A percentile compares a stretch with the other conserved stretches of the same genome.
Evolutionary conservation across 345 rosid genomes (phyloP).

Genomic region (Rhizophora mangle): DNA sequence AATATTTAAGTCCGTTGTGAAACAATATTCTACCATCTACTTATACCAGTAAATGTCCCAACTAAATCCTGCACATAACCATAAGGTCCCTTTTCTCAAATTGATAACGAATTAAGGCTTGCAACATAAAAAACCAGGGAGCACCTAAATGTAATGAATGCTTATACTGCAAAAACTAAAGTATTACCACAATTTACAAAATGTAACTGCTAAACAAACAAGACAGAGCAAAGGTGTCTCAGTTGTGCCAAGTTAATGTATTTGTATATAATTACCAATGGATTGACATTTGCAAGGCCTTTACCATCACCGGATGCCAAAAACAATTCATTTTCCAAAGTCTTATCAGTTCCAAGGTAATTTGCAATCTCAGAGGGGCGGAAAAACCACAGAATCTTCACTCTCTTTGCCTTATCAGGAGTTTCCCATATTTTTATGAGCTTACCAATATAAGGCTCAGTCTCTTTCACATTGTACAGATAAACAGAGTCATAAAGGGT

Average conservation of each 20-base stretch:
- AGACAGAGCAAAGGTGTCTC: neutral
- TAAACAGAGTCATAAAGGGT: conserved; percentile 67
- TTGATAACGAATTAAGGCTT: no score
- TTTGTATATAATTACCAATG: conserved; percentile 53
- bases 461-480: conserved; percentile 33
- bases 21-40: no score
- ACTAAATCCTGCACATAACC: no score
- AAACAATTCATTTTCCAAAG: conserved; percentile 60
- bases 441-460: conserved; percentile 69
- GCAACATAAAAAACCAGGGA: no score
- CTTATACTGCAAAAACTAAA: no score
- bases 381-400: conserved; percentile 80
- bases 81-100: no score
- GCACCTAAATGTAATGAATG: no score
- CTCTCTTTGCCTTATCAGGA: conserved; percentile 42
- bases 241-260: neutral
- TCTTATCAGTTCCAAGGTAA: conserved; percentile 36
- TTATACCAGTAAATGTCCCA: no score
- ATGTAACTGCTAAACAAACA: neutral
- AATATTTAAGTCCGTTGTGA: no score
- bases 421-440: conserved; percentile 72
- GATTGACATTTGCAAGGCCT: conserved; percentile 67
- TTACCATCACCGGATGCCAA: conserved; percentile 80
- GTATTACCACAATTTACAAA: no score
- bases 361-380: conserved; percentile 57